Base-by-base conservation (phyloP, 352 stramenopile genomes). In the Halophytophthora polymorphica region DNA sequence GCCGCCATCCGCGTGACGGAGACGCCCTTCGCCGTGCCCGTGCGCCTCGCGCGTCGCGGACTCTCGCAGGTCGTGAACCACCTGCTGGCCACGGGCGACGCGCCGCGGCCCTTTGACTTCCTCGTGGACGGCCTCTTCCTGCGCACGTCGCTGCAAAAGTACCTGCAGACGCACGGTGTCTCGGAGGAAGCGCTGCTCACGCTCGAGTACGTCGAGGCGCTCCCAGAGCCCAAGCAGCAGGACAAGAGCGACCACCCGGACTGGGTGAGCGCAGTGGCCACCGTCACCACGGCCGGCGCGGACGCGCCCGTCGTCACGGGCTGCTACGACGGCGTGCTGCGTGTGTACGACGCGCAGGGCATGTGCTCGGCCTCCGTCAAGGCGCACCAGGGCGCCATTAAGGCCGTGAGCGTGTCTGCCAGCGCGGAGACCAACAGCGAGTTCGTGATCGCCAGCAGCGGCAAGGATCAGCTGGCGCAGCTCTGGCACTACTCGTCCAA, bases 1-100 rank as follows among this genome's bases (percentile, higher is more conserved):
- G 72, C 66, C 23, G 70, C 83, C 25, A 90, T 96, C 61, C 77
- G 85, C 51, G 87, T 96, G 23, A 95, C 87, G 5, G 85, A 96
- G 67, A 93, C 85, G 49, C 83, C 87, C 49, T 93, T 96, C 55
- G 87, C 87, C 5, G 85, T 96, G 36, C 87, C 87, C 12, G 83
- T 75, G 57, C 80, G 66, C 2, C 72, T 95, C 22, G 81, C 69
- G 45, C 80, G 87, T 6, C 83, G 89, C 33, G 84, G 85, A 0
- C 77, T 96, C 39, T 95, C 85, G 31, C 83, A 96, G 58, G 81
- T 96, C 22, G 77, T 96, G 14, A 96, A 96, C 69, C 87, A 96
- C 52, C 51, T 96, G 50, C 71, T 96, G 29, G 46, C 58, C 49
- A 74, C 66, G 21, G 71, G 58, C 19, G 42, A 76, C 40, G 58